Conservation (phyloP, 305 asterid genomes). For the Fraxinus xanthoxyloides region DNA sequence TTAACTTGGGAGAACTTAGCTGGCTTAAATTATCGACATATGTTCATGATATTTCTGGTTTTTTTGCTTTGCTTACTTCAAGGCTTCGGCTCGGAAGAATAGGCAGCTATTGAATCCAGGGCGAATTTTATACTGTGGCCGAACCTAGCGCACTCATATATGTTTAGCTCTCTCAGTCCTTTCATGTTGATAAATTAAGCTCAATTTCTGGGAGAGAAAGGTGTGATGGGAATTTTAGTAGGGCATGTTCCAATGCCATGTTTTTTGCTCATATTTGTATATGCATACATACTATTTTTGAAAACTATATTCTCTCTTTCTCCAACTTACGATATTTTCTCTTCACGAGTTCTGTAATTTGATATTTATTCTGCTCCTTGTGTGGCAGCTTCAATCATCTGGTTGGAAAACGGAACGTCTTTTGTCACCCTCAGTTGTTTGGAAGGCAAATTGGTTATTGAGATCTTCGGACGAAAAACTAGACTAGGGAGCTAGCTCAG, state of each 20-base stretch:
- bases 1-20: neutral
- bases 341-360: neutral
- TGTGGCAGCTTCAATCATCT: constrained; percentile 62
- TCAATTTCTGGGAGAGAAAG: neutral
- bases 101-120: too few relatives aligned
- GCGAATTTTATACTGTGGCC: neutral
- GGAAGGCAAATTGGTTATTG: constrained; percentile 83
- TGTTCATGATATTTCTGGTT: neutral
- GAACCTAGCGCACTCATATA: neutral
- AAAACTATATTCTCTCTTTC: neutral
- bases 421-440: constrained; percentile 67
- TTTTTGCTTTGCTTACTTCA: neutral
- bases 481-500: constrained; percentile 37
- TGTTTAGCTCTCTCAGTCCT: neutral
- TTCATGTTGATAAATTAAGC: neutral
- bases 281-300: neutral
- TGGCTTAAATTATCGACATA: neutral
- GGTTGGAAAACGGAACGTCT: constrained; percentile 96
- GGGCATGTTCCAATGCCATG: neutral
- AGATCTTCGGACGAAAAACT: constrained; percentile 45
- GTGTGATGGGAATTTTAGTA: neutral
- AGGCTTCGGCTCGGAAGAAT: too few relatives aligned
- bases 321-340: neutral
- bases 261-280: neutral
- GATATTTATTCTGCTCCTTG: neutral